Base-by-base conservation (phyloP, 129 eudicot genomes). In the Tagetes erecta region DNA sequence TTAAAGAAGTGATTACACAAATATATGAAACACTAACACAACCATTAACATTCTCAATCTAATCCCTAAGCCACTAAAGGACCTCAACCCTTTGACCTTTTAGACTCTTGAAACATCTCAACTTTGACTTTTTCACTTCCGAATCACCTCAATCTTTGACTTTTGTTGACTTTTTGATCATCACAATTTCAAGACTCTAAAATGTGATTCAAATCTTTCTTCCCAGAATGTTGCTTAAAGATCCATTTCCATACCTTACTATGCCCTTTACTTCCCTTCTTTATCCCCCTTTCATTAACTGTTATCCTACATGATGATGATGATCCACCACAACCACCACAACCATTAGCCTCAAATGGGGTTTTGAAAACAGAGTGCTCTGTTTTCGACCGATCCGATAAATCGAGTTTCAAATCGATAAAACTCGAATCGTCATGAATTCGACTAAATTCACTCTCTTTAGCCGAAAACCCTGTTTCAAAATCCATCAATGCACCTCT, bases 161-260 rank as follows among this genome's bases (percentile, higher is more conserved):
- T 9, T 75, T 11, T 11, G 2, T 64, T 41, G 49, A 65, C 70
- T 40, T 65, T 20, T 20, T 12, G 10, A 76, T 56, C 67, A 53
- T 67, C 59, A 44, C 52, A 80, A 78, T 60, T 60, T 86, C 78
- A 85, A 67, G 84, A 58, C 62, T 79, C 84, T 37, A 83, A 76
- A 8, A 73, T 78, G 45, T 71, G 80, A 41, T 80, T 75, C 64
- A 83, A 76, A 76, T 88, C 86, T 78, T 84, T 85, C 78, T 86
- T 83, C 73, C 85, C 86, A 65, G 87, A 75, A 69, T 86, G 80
- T 72, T 87, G 89, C 84, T 81, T 89, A 51, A 86, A 87, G 33
- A 87, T 82, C 98, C 98, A 92, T 65, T 82, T 89, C 98, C 96
- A 92, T 5, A 86, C 90, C 83, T 92, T 79, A 42, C 83, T 89